Evolutionary conservation across 768 basidiomycete genomes (phyloP), one percentile per base, ranked within the genome.

Genomic region (Panaeolus cyanescens): DNA sequence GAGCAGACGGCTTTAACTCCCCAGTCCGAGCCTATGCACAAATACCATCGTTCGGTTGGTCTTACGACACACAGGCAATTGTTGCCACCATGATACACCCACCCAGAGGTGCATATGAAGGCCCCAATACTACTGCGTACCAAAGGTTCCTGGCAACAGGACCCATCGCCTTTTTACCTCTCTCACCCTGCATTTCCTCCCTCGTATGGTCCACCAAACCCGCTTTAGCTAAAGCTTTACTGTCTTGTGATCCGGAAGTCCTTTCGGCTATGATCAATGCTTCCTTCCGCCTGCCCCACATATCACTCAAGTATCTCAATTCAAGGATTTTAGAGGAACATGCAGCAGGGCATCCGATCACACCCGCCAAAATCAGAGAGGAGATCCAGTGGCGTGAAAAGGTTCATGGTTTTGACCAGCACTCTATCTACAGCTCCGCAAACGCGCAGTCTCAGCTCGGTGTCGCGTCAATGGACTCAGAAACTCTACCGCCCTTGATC

Each of bases 71-170:
- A 0, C 91, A 92, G 67, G 95, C 91, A 7, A 83, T 99, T 39
- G 97, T 99, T 33, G 93, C 93, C 3, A 97, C 94, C 0, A 82
- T 99, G 66, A 72, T 80, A 45, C 93, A 99, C 71, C 75, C 82
- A 17, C 85, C 92, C 1, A 83, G 88, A 20, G 79, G 82, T 12
- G 75, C 83, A 31, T 86, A 86, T 66, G 82, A 88, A 70, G 76
- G 76, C 8, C 84, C 84, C 9, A 93, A 93, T 68, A 87, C 85
- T 5, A 92, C 88, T 0, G 96, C 94, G 0, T 99, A 91, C 75
- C 97, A 99, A 72, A 83, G 96, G 20, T 98, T 98, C 79, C 84
- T 99, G 19, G 91, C 95, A 2, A 95, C 95, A 4, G 96, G 97
- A 0, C 96, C 96, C 2, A 90, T 99, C 40, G 96, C 96, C 0